phyloP scores from a whole-genome alignment of 495 filamentous ascomycete species.

The Neurospora tetrasperma region DNA sequence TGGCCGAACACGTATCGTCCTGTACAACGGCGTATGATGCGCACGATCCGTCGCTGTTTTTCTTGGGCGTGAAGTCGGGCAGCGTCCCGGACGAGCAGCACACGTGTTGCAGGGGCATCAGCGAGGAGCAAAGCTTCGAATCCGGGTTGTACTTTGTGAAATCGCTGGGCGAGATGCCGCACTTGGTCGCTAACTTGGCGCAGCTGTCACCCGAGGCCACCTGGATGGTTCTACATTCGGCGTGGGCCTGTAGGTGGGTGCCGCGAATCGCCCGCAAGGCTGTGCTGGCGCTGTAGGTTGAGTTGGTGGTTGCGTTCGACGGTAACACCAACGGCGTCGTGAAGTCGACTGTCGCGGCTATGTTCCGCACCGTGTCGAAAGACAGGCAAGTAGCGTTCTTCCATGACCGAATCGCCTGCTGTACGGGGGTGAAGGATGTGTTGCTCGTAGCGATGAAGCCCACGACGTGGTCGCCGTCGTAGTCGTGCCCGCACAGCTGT shows the following conservation, averaged over 20 bases:
- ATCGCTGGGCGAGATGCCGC: slow-evolving; percentile 28
- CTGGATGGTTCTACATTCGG: slow-evolving; percentile 15
- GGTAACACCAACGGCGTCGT: slow-evolving; percentile 5
- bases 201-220: slow-evolving; percentile 26
- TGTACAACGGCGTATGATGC: slow-evolving; percentile 20
- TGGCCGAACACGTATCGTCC: slow-evolving; percentile 23
- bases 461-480: slow-evolving; percentile 21
- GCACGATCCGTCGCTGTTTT: slow-evolving; percentile 34
- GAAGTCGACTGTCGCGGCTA: slow-evolving; percentile 12
- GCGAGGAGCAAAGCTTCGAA: slow-evolving; percentile 24
- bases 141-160: slow-evolving; percentile 33
- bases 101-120: slow-evolving; percentile 27
- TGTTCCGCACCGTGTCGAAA: slow-evolving; percentile 10
- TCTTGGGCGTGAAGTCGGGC: slow-evolving; percentile 28
- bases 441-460: slow-evolving; percentile 26
- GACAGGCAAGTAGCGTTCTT: slow-evolving; percentile 22
- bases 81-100: slow-evolving; percentile 36
- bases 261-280: neutral
- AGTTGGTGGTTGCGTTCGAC: neutral
- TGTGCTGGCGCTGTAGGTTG: neutral
- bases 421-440: slow-evolving; percentile 21
- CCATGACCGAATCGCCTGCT: slow-evolving; percentile 25
- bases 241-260: neutral
- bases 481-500: slow-evolving; percentile 24
- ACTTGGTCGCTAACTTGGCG: slow-evolving; percentile 26